Percentiles rank a stretch among this genome's conserved stretches.
Evolutionary conservation across 192 early-diverging fungal species (phyloP).

Genomic region (Spizellomyces sp.): DNA sequence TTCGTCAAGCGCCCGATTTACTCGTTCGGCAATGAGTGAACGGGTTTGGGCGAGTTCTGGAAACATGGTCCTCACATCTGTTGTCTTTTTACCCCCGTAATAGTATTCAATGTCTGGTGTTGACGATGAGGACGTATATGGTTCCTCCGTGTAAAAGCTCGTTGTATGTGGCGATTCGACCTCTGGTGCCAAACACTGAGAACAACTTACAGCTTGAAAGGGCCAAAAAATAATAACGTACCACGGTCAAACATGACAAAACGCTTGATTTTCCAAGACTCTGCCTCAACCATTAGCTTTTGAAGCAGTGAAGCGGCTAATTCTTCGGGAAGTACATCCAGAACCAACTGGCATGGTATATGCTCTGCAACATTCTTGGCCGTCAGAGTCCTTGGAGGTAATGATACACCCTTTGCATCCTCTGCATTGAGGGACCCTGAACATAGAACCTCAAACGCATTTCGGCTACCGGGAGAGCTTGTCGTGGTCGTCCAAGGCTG

Average conservation of each 20-base stretch:
- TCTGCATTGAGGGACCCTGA: background rate
- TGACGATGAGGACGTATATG: background rate
- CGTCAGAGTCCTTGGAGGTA: slow-evolving; percentile 31
- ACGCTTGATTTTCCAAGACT: slow-evolving; percentile 21
- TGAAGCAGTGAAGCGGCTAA: slow-evolving; percentile 30
- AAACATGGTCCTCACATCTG: slow-evolving; percentile 25
- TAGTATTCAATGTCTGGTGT: slow-evolving; percentile 24
- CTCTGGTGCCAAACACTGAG: slow-evolving; percentile 8
- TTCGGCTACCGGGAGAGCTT: slow-evolving; percentile 1
- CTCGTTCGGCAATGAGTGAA: slow-evolving; percentile 12
- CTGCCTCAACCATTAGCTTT: slow-evolving; percentile 37
- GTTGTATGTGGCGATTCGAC: slow-evolving; percentile 30
- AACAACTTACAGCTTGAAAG: background rate
- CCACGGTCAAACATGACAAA: slow-evolving; percentile 37
- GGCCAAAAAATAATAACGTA: background rate
- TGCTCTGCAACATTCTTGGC: slow-evolving; percentile 28
- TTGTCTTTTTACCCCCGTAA: slow-evolving; percentile 22
- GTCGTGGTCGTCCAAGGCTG: too few relatives aligned
- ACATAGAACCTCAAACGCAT: slow-evolving; percentile 10
- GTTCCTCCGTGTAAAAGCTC: slow-evolving; percentile 20
- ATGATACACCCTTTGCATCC: too few relatives aligned
- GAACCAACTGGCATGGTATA: slow-evolving; percentile 51
- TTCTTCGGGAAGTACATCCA: slow-evolving; percentile 33
- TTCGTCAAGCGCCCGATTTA: slow-evolving; percentile 25
- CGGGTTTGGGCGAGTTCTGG: slow-evolving; percentile 18